phyloP scores from a whole-genome alignment of 2,329 filamentous ascomycete genomes.

The Bipolaris victoriae region DNA sequence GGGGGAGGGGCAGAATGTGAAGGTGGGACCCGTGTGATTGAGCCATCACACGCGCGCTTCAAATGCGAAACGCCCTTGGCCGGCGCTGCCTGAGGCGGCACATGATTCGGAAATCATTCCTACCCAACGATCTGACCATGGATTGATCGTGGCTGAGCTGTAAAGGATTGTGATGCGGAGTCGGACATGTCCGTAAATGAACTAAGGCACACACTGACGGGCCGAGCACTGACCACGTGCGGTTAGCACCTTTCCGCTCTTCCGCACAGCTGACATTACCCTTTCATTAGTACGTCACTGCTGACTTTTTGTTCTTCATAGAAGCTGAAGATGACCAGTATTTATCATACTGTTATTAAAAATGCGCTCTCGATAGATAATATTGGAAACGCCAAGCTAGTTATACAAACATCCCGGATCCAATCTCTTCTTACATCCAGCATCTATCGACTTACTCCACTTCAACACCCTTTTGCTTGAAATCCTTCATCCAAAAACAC shows the following conservation, averaged over 20 bases:
- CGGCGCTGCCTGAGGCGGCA: slow-evolving; percentile 25
- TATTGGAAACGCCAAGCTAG: not conserved
- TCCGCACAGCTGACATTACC: slow-evolving; percentile 2
- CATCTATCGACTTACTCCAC: not conserved
- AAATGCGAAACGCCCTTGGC: slow-evolving; percentile 23
- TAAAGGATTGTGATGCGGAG: slow-evolving; percentile 14
- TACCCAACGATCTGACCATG: slow-evolving; percentile 20
- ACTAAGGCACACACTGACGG: slow-evolving; percentile 10
- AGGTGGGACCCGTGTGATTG: slow-evolving; percentile 25
- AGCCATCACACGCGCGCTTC: slow-evolving; percentile 31
- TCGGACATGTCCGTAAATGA: slow-evolving; percentile 9
- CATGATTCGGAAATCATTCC: slow-evolving; percentile 15
- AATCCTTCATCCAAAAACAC: not conserved
- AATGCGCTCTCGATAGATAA: not conserved
- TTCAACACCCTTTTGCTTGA: not conserved
- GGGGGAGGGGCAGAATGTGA: slow-evolving; percentile 28
- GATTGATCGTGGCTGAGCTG: slow-evolving; percentile 29
- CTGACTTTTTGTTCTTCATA: not conserved
- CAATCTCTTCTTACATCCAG: too few relatives aligned
- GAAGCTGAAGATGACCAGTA: not conserved
- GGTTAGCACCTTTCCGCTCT: slow-evolving; percentile 1
- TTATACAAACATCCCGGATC: not conserved
- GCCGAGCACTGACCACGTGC: slow-evolving; percentile 6
- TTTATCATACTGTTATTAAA: not conserved
- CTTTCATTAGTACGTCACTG: not conserved